Evolutionary conservation across 352 stramenopile species (phyloP), one percentile per base, ranked within the genome.

Genomic region (Phytophthora citricola): DNA sequence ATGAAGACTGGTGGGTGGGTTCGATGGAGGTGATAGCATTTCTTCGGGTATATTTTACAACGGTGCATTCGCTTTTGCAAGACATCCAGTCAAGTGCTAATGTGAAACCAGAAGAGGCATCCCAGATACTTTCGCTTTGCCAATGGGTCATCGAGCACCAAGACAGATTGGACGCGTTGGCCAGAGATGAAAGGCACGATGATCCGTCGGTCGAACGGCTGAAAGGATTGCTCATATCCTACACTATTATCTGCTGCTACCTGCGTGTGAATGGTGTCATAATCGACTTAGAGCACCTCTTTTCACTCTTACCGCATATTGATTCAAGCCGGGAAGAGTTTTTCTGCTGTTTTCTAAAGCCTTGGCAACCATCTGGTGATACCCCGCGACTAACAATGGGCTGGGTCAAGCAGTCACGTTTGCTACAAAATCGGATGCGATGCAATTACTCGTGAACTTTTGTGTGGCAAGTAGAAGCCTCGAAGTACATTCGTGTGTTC

Each of bases 211-310:
- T 63, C 5, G 41, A 56, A 10, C 20, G 15, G 24, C 24, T 82
- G n/a, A 50, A 68, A 32, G 36, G 67, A 11, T 20, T 79, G 11
- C 22, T 78, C 14, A 8, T 40, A 27, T 70, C 67, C 6, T 78
- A 79, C 45, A 52, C 56, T 26, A 51, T 71, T 17, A 27, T 54
- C 11, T 79, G 71, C 54, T 68, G 40, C 22, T 58, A 12, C 10
- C 49, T 82, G 12, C 29, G 48, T 20, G 39, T 71, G 10, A 61
- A 65, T 38, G 60, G 43, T 22, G 48, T 74, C 12, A 20, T 56
- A n/a, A 31, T 79, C 27, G 54, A 82, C 49, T n/a, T 82, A 29
- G 41, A 63, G 4, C 71, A 76, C 8, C 32, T 58, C 2, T 54
- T 61, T 15, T 57, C 48, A 14, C 44, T 58, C 20, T 8, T 40